Base-by-base conservation (phyloP, 768 basidiomycete genomes). In the Kwoniella dendrophila region DNA sequence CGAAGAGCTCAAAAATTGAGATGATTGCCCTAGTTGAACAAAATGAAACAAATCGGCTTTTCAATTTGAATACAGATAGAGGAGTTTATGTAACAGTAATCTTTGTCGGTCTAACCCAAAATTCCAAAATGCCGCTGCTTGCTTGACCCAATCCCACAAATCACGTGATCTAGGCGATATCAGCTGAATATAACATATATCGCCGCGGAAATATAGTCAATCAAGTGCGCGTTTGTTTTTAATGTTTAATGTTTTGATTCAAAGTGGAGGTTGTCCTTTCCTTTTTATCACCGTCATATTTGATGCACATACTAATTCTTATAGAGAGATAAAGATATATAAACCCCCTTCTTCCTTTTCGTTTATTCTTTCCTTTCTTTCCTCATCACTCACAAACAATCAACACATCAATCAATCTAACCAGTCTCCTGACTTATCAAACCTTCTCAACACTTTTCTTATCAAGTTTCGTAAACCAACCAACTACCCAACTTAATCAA, bases 401-500 rank as follows among this genome's bases (percentile, higher is more conserved):
- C 43, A 55, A 61, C 40, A 24, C 60, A 44, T 53, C 59, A 59
- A 58, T 29, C 29, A 22, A 68, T 36, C 50, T 20, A 44, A 62
- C 30, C 56, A 47, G 33, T 55, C 45, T 16, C 33, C 20, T 55
- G 6, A 27, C 2, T 22, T 49, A 26, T 2, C 30, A 44, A 62
- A 22, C 47, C 22, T 40, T 27, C 12, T 76, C 75, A 71, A 80
- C 78, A 73, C n/a, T n/a, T n/a, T n/a, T n/a, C n/a, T n/a, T n/a
- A n/a, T n/a, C n/a, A n/a, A n/a, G n/a, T n/a, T 32, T 34, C 40
- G 22, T 2, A n/a, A 54, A 44, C 41, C 4, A 51, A 60, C 47
- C 58, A 26, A 45, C 44, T 50, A 26, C 60, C 7, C 38, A 56
- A 38, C 36, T 47, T 34, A 49, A 93, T 90, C 94, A 92, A 79